Evolutionary conservation across 345 rosid genomes (phyloP).

Genomic region (Lepidium aucheri): DNA sequence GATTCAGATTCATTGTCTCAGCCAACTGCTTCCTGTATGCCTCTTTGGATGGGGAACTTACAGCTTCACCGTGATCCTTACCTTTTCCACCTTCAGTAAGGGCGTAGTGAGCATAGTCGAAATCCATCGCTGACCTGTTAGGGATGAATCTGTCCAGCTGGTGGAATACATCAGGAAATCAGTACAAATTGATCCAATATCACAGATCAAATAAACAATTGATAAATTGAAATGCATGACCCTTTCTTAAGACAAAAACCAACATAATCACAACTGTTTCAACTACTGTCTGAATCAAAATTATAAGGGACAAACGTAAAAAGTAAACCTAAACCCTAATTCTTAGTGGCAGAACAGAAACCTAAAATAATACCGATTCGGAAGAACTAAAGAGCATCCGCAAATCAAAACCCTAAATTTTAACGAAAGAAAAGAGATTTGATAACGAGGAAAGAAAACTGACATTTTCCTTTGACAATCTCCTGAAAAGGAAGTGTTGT

Average conservation of each 20-base stretch:
- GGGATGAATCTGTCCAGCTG: conserved; percentile 78
- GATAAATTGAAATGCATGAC: too few species aligned
- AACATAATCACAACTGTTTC: too few species aligned
- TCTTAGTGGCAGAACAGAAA: too few species aligned
- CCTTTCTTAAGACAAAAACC: too few species aligned
- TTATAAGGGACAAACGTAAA: too few species aligned
- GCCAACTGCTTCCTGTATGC: conserved; percentile 58
- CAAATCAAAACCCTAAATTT: background rate
- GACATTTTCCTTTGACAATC: conserved; percentile 38
- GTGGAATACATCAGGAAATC: background rate
- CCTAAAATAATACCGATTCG: too few species aligned
- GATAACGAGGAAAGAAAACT: background rate
- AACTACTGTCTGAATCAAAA: too few species aligned
- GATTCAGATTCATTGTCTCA: conserved; percentile 50
- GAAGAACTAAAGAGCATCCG: background rate
- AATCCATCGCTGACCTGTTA: conserved; percentile 65
- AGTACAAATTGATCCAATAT: background rate
- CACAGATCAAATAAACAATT: too few species aligned
- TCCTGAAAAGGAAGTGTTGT: conserved; percentile 33
- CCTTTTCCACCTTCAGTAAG: conserved; percentile 42
- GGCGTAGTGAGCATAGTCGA: conserved; percentile 59
- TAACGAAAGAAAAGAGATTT: background rate
- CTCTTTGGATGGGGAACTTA: conserved; percentile 50
- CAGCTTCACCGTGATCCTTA: conserved; percentile 30
- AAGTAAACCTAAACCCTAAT: too few species aligned